These are phyloP conservation scores for Aspergillus biplanus DNA, from an alignment of 495 filamentous ascomycete genomes.

Conservation along the genomic window DNA sequence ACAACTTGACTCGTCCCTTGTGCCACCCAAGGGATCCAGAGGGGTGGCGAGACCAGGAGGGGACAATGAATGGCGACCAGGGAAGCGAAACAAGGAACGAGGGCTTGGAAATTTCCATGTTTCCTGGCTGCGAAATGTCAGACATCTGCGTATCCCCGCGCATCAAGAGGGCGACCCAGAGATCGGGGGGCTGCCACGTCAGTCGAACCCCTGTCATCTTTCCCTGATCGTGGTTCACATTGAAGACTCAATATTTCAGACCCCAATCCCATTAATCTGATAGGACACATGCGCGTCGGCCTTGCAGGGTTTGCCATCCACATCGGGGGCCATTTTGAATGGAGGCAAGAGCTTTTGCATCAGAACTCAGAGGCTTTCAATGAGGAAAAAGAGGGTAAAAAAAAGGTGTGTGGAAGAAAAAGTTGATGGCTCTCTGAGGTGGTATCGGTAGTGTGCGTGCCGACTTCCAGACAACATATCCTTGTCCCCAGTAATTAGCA, in stretches of 20 bases:
- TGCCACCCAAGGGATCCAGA: not conserved
- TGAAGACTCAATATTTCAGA: slow-evolving; percentile 16
- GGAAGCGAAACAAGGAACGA: slow-evolving; percentile 8
- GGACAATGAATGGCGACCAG: slow-evolving; percentile 5
- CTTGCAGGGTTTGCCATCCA: slow-evolving; percentile 20
- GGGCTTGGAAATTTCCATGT: slow-evolving; percentile 4
- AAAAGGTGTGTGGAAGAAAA: slow-evolving; percentile 1
- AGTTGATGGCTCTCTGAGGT: not conserved
- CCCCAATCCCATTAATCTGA: slow-evolving; percentile 16
- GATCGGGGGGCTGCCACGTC: slow-evolving; percentile 30
- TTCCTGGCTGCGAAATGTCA: not conserved
- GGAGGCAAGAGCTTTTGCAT: slow-evolving; percentile 9
- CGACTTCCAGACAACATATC: not conserved
- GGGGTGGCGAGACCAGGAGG: not conserved
- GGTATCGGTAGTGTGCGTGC: too few species aligned
- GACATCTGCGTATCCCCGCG: slow-evolving; percentile 17
- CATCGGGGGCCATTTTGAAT: slow-evolving; percentile 14
- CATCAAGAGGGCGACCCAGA: slow-evolving; percentile 20
- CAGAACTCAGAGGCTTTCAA: slow-evolving; percentile 20
- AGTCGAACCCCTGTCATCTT: slow-evolving; percentile 23
- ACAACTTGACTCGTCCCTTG: not conserved
- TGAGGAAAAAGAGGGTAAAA: not conserved
- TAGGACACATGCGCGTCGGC: slow-evolving; percentile 16
- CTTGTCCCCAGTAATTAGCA: slow-evolving; percentile 5
- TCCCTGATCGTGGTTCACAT: slow-evolving; percentile 19